These are phyloP conservation scores for Dictyostelium citrinum DNA, from an alignment of 78 protist genomes.

Conservation along the genomic window DNA sequence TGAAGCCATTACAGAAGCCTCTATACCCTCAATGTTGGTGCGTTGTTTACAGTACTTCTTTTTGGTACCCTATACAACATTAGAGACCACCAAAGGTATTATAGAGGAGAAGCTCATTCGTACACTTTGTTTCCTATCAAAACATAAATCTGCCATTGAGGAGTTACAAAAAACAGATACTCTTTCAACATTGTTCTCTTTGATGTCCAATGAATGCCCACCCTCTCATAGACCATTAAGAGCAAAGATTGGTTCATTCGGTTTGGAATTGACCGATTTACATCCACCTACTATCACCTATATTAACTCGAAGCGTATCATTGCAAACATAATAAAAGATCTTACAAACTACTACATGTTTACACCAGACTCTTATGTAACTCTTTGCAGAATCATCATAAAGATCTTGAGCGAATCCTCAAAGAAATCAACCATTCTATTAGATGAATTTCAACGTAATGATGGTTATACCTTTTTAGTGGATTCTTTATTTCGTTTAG, in stretches of 20 bases:
- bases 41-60: conserved; percentile 46
- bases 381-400: conserved; percentile 36
- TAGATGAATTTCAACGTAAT: conserved; percentile 41
- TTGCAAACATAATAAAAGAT: conserved; percentile 16
- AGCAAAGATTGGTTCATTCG: conserved; percentile 36
- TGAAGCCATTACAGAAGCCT: conserved; percentile 70
- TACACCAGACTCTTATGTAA: conserved; percentile 34
- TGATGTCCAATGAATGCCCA: conserved; percentile 50
- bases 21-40: conserved; percentile 33
- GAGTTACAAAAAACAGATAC: conserved; percentile 58
- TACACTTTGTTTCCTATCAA: conserved; percentile 37
- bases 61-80: conserved; percentile 5
- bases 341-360: conserved; percentile 22
- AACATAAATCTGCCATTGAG: conserved; percentile 53
- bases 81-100: conserved; percentile 13
- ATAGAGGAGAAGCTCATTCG: conserved; percentile 53
- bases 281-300: conserved; percentile 67
- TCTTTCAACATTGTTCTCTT: conserved; percentile 7
- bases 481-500: conserved; percentile 37
- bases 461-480: conserved; percentile 44
- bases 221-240: conserved; percentile 34
- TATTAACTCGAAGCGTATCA: conserved; percentile 42
- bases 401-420: conserved; percentile 52
- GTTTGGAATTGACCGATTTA: conserved; percentile 37
- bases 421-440: conserved; percentile 38